Percentiles rank a stretch among this genome's conserved stretches.
Conservation (phyloP, 305 asterid species). For the Plantago coronopus region DNA sequence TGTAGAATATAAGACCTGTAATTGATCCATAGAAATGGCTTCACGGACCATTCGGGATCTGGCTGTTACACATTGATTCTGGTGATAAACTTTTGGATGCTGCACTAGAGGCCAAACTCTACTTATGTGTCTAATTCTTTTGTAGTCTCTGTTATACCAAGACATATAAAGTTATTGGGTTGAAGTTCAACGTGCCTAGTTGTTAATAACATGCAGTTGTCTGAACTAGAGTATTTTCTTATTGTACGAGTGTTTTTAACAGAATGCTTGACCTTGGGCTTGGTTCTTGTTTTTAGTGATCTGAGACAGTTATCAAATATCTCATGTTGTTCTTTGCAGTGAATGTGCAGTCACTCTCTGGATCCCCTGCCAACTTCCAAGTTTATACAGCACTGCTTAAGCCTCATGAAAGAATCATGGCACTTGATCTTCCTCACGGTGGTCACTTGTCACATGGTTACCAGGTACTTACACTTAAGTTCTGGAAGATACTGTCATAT, state of each 20-base stretch:
- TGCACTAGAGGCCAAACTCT: not conserved
- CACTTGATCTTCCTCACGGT: slow-evolving; percentile 99
- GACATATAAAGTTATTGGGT: too few relatives aligned
- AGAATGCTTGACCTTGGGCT: not conserved
- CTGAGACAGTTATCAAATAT: slow-evolving; percentile 13
- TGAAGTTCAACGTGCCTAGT: too few relatives aligned
- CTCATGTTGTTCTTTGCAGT: slow-evolving; percentile 43
- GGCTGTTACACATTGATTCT: not conserved
- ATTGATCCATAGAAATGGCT: not conserved
- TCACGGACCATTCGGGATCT: not conserved
- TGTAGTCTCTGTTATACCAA: not conserved
- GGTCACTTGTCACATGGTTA: slow-evolving; percentile 98
- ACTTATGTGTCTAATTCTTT: not conserved
- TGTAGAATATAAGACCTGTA: too few relatives aligned
- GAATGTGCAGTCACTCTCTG: slow-evolving; percentile 92
- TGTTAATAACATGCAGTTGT: too few relatives aligned
- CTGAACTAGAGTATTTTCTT: too few relatives aligned
- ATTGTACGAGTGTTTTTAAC: not conserved
- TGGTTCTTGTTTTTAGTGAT: slow-evolving; percentile 1
- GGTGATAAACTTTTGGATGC: not conserved
- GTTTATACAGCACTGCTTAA: slow-evolving; percentile 86
- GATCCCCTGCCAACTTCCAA: slow-evolving; percentile 95
- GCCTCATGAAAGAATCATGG: slow-evolving; percentile 98
- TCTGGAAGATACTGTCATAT: slow-evolving; percentile 5
- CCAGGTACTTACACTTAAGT: slow-evolving; percentile 57